A percentile compares a stretch with the other conserved stretches of the same genome.
phyloP scores from a whole-genome alignment of 495 filamentous ascomycete genomes.

The Aspergillus ellipticus region DNA sequence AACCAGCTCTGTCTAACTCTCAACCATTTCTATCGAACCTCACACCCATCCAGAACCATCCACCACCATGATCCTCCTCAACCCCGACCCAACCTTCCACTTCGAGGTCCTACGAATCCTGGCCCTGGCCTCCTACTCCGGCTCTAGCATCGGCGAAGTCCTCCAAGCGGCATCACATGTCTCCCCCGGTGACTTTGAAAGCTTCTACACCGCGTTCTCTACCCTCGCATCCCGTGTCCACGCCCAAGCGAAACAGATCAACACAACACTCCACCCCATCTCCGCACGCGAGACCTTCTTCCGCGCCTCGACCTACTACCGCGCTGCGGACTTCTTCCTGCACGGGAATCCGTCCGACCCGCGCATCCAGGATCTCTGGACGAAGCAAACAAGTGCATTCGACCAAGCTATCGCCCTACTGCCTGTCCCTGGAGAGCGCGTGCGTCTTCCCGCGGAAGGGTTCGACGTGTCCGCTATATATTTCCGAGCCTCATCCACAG shows the following conservation, averaged over 20 bases:
- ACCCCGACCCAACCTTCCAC: too few species aligned
- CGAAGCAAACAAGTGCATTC: slow-evolving; percentile 34
- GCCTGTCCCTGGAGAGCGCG: slow-evolving; percentile 28
- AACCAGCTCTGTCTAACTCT: too few species aligned
- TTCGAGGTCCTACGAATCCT: too few species aligned
- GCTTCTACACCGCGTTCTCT: not conserved
- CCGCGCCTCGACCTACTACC: slow-evolving; percentile 40
- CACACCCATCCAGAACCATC: too few species aligned
- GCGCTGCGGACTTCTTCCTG: slow-evolving; percentile 40
- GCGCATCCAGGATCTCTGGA: slow-evolving; percentile 34
- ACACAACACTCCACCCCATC: slow-evolving; percentile 12
- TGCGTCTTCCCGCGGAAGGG: slow-evolving; percentile 24
- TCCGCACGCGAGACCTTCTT: slow-evolving; percentile 33
- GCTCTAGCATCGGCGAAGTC: not conserved
- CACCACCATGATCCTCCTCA: too few species aligned
- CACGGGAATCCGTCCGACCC: slow-evolving; percentile 28
- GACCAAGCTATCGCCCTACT: slow-evolving; percentile 35
- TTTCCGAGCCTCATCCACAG: slow-evolving; percentile 14
- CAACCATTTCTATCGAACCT: too few species aligned
- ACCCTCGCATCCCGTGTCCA: not conserved
- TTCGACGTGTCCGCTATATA: slow-evolving; percentile 31
- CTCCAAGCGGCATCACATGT: not conserved
- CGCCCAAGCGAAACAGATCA: not conserved
- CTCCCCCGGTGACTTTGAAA: not conserved
- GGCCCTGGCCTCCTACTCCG: too few species aligned